A percentile compares a stretch with the other conserved stretches of the same genome.
phyloP scores from a whole-genome alignment of 495 filamentous ascomycete species.

The Aspergillus sclerotioniger region DNA sequence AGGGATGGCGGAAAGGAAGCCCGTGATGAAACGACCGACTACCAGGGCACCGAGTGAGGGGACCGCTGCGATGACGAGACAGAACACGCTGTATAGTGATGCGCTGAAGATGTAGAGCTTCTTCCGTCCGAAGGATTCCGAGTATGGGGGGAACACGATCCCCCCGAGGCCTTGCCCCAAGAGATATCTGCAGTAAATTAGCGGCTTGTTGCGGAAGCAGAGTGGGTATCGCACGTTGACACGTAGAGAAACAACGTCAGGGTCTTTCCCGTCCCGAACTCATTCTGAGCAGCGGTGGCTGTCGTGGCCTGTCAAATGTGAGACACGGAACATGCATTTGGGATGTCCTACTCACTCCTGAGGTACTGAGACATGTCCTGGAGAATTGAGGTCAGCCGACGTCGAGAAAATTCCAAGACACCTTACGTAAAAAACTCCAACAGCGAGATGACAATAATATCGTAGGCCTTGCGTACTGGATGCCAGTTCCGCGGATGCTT shows the following conservation, averaged over 20 bases:
- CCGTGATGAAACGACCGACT: conserved; percentile 41
- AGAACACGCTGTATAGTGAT: conserved; percentile 36
- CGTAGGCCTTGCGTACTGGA: conserved; percentile 28
- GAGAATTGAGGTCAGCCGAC: conserved; percentile 5
- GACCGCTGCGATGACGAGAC: conserved; percentile 36
- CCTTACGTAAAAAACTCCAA: conserved; percentile 40
- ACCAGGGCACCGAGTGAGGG: conserved; percentile 31
- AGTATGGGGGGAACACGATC: conserved; percentile 49
- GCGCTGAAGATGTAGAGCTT: conserved; percentile 43
- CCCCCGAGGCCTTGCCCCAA: conserved; percentile 48
- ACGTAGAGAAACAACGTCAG: conserved; percentile 33
- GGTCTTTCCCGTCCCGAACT: conserved; percentile 25
- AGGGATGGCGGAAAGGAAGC: conserved; percentile 46
- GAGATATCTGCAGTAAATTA: conserved; percentile 29
- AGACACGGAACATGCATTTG: neutral
- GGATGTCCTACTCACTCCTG: conserved; percentile 27
- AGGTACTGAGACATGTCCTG: conserved; percentile 37
- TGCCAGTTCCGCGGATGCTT: conserved; percentile 41
- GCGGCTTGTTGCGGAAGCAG: neutral
- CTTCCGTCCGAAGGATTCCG: conserved; percentile 49
- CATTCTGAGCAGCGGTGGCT: conserved; percentile 26
- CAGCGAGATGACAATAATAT: conserved; percentile 28
- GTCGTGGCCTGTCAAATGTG: conserved; percentile 22
- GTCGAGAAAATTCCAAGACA: neutral
- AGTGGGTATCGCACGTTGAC: conserved; percentile 21